Base-by-base conservation (phyloP, 306 rosid genomes). In the Fragaria nilgerrensis region DNA sequence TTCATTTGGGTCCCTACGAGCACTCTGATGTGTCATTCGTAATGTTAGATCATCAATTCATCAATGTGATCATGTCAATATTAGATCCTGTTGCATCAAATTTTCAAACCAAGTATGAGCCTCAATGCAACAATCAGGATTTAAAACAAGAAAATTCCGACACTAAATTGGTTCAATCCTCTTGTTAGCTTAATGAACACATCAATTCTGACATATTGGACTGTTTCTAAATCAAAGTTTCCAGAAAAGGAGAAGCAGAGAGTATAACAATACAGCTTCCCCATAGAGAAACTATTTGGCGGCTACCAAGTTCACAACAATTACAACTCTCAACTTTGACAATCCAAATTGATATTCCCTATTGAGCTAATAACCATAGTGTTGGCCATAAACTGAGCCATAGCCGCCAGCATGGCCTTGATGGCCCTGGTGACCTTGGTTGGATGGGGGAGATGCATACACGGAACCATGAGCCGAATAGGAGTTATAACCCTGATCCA, bases 401-500 rank as follows among this genome's bases (percentile, higher is more conserved):
- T 90, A 95, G 80, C 88, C 91, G 22, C 90, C 95, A 20, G 88
- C 69, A 49, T 86, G 85, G 68, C 77, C 80, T 20, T 81, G 70
- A 75, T 86, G 85, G 68, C 77, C 82, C 16, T 79, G 70, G 77
- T 86, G 90, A 55, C 87, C 94, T 29, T 85, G 89, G 71, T 90
- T 91, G 80, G 96, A 76, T 19, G 97, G 96, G 16, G 97, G 97
- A 65, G 97, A 92, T 1, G 92, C 79, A 82, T 92, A 92, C 29
- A 94, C 90, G 22, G 97, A 92, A 80, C 84, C 89, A 73, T 90
- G 96, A 73, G 85, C 84, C 22, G 86, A 80, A 72, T 92, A 93
- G 50, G 97, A 80, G 83, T 86, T 93, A 81, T 89, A 91, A 48
- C 96, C 94, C 87, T 90, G 98, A 47, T 91, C 96, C 45, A 91